Percentiles rank a stretch among this genome's conserved stretches.
These are phyloP conservation scores for Dichotomopilus funicola DNA, from an alignment of 2,329 filamentous ascomycete genomes.

Conservation along the genomic window DNA sequence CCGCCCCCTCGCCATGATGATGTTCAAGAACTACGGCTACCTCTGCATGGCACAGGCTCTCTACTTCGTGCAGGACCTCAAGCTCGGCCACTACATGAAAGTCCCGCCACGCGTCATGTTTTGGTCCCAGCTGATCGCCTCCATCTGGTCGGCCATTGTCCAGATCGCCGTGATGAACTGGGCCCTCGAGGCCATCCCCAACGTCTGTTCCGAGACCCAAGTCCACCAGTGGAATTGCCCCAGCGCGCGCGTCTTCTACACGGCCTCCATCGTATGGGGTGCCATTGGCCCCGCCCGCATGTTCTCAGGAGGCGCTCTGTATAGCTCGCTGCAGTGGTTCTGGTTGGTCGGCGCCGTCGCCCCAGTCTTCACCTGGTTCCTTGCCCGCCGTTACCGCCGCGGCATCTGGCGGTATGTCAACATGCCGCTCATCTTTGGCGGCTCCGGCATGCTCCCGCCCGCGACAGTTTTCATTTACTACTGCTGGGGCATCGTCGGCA, in stretches of 20 bases:
- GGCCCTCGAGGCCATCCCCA: constrained; percentile 54
- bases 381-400: constrained; percentile 55
- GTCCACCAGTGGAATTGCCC: constrained; percentile 53
- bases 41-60: constrained; percentile 61
- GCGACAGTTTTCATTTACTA: constrained; percentile 66
- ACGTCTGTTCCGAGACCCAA: constrained; percentile 51
- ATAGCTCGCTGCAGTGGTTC: constrained; percentile 61
- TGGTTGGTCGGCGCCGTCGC: constrained; percentile 60
- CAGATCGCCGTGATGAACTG: constrained; percentile 62
- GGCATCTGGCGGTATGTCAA: constrained; percentile 59
- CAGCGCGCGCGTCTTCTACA: constrained; percentile 54
- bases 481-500: constrained; percentile 62
- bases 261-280: constrained; percentile 66
- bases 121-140: constrained; percentile 52
- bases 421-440: constrained; percentile 62
- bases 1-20: constrained; percentile 65
- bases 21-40: constrained; percentile 71
- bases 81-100: constrained; percentile 64
- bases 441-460: constrained; percentile 56
- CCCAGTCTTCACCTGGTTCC: constrained; percentile 57
- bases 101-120: constrained; percentile 57
- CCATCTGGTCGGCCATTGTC: constrained; percentile 54
- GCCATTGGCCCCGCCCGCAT: constrained; percentile 65
- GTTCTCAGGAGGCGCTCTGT: constrained; percentile 58
- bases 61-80: constrained; percentile 59